These are phyloP conservation scores for Przewalskia tangutica DNA, from an alignment of 257 asterid genomes.

Conservation along the genomic window DNA sequence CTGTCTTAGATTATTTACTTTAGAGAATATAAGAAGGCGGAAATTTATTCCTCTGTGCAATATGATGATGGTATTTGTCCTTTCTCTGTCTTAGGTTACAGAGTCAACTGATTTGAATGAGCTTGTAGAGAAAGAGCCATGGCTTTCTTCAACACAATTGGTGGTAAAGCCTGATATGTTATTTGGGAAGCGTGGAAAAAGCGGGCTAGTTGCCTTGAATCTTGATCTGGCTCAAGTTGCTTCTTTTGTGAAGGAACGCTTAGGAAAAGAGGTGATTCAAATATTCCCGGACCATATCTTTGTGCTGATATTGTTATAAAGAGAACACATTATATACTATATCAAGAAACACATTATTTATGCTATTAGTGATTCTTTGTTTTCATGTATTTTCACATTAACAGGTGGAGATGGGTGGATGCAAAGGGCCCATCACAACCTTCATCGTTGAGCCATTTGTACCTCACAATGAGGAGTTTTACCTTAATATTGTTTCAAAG, in stretches of 20 bases:
- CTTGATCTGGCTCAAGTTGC: slow-evolving; percentile 72
- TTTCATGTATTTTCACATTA: neutral
- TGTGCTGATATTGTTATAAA: slow-evolving; percentile 60
- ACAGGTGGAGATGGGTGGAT: slow-evolving; percentile 91
- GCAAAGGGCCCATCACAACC: slow-evolving; percentile 86
- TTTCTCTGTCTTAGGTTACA: slow-evolving; percentile 39
- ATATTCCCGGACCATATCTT: slow-evolving; percentile 23
- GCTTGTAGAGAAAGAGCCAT: slow-evolving; percentile 61
- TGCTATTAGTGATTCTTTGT: neutral
- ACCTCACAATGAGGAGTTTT: slow-evolving; percentile 76
- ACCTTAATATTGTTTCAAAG: slow-evolving; percentile 75
- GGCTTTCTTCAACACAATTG: slow-evolving; percentile 68
- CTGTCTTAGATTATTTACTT: neutral
- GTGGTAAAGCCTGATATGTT: slow-evolving; percentile 93
- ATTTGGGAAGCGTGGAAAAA: slow-evolving; percentile 89
- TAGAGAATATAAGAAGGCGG: neutral
- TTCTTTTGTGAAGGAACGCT: slow-evolving; percentile 64
- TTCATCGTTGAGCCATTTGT: slow-evolving; percentile 89
- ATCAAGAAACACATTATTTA: neutral
- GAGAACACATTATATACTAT: slow-evolving; percentile 32
- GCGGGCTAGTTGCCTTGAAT: slow-evolving; percentile 83
- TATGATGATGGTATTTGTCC: neutral
- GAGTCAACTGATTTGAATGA: slow-evolving; percentile 68
- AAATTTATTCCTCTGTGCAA: neutral
- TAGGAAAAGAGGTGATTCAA: slow-evolving; percentile 69